A percentile compares a stretch with the other conserved stretches of the same genome.
Evolutionary conservation across 202 grass and related monocot genomes (phyloP).

Genomic region (Dendrocalamus latiflorus): DNA sequence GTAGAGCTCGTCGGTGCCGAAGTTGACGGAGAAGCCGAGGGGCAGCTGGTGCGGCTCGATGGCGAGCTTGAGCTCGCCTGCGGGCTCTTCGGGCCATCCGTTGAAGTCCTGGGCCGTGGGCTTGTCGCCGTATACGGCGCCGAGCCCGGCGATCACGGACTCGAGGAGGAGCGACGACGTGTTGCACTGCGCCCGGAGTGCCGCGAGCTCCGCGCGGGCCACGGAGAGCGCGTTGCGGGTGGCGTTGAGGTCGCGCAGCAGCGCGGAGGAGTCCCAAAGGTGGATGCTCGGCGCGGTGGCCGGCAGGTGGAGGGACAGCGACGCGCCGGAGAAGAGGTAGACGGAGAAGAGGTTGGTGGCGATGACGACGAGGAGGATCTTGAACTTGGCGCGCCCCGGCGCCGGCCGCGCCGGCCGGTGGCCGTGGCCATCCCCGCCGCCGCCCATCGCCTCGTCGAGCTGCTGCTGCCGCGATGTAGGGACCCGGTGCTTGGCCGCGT

Average conservation of each 20-base stretch:
- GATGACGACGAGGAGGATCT: constrained; percentile 58
- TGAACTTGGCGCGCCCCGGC: constrained; percentile 38
- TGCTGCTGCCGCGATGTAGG: not conserved
- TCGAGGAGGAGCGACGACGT: constrained; percentile 57
- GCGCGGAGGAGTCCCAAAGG: constrained; percentile 55
- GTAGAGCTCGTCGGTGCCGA: constrained; percentile 82
- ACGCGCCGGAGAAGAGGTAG: constrained; percentile 65
- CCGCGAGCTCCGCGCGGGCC: constrained; percentile 33
- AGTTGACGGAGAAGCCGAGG: constrained; percentile 47
- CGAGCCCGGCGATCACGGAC: constrained; percentile 54
- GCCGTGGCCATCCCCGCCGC: not conserved
- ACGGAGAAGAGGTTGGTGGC: constrained; percentile 67
- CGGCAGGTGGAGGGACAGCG: constrained; percentile 45
- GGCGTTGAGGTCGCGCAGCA: constrained; percentile 59
- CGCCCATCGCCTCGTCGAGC: not conserved
- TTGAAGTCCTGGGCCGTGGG: constrained; percentile 19
- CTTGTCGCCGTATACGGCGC: constrained; percentile 42
- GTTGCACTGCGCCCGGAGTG: constrained; percentile 49
- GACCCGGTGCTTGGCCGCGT: constrained; percentile 35
- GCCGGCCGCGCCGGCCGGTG: constrained; percentile 1
- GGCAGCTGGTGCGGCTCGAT: constrained; percentile 62
- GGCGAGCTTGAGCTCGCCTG: constrained; percentile 60
- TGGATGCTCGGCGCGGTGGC: constrained; percentile 54
- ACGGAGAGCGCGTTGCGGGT: constrained; percentile 43
- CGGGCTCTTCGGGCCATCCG: constrained; percentile 69